Evolutionary conservation across 768 basidiomycete genomes (phyloP), one percentile per base, ranked within the genome.

Genomic region (Daedaleopsis sinensis): DNA sequence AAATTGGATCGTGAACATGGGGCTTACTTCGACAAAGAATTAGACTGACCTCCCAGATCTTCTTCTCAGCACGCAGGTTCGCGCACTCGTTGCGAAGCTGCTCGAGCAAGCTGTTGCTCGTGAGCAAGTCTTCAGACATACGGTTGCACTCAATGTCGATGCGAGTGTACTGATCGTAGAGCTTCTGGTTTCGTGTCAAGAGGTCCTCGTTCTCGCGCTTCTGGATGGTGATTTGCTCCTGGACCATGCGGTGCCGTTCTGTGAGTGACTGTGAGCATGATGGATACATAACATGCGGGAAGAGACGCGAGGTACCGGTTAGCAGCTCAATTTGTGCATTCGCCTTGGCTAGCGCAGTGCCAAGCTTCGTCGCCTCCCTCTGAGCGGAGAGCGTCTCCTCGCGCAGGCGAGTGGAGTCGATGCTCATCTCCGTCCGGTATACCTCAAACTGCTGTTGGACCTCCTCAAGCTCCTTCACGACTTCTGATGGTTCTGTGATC

Each of bases 51-150:
- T 93, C 92, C 90, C 91, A 94, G 38, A 96, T 91, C 69, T 86
- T 89, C 79, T 94, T 96, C 82, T 98, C 96, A 0, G 94, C 95
- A 46, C 90, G 86, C 18, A 97, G 82, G 71, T 93, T 96, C 2
- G 92, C 90, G 64, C 81, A 84, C 67, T 98, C 96, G 65, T 91
- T 93, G 11, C 93, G 86, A 42, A 94, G 77, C 59, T 91, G 88
- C 63, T 96, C 93, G 16, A 89, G 76, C 23, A 82, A 81, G 24
- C 82, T 78, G 62, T 84, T 85, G 2, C 85, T 79, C 8, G 79
- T 73, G 21, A 84, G 78, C 11, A 91, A 77, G 47, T 92, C 89
- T 47, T 91, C 89, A 16, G 84, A 77, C 38, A 88, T 82, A 57
- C 90, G 83, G 63, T 82, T 82, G 62, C 84, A 88, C 66, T 91